A percentile compares a stretch with the other conserved stretches of the same genome.
phyloP scores from a whole-genome alignment of 768 basidiomycete species.

The Auricularia auricula-judae region DNA sequence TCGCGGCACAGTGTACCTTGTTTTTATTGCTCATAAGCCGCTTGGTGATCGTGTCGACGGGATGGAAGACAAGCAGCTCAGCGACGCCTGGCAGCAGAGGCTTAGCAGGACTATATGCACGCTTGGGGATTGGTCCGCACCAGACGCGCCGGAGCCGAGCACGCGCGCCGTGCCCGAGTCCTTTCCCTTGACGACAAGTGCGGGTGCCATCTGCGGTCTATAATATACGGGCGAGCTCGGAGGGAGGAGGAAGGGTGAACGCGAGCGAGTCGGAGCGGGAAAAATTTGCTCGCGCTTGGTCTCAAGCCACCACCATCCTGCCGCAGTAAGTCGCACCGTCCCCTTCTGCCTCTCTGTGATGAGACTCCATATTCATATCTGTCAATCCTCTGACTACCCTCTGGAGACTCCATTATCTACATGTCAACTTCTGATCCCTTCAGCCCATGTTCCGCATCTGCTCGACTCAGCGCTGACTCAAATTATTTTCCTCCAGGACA shows the following conservation, averaged over 20 bases:
- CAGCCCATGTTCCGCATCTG: slow-evolving; percentile 1
- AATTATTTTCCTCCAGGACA: slow-evolving; percentile 16
- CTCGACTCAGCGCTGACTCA: not conserved
- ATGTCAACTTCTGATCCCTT: slow-evolving; percentile 10
- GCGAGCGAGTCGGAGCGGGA: not conserved
- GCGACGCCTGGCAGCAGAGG: slow-evolving; percentile 56
- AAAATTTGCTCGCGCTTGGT: not conserved
- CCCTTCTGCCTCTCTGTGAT: slow-evolving; percentile 17
- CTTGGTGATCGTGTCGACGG: slow-evolving; percentile 96
- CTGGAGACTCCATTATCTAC: slow-evolving; percentile 18
- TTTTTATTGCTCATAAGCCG: slow-evolving; percentile 96
- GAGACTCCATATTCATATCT: slow-evolving; percentile 29
- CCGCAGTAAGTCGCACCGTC: not conserved
- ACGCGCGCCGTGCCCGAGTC: slow-evolving; percentile 88
- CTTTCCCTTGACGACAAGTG: slow-evolving; percentile 36
- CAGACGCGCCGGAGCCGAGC: slow-evolving; percentile 86
- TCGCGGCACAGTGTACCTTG: slow-evolving; percentile 36
- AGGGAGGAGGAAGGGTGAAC: not conserved
- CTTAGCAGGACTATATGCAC: not conserved
- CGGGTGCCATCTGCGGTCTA: slow-evolving; percentile 33
- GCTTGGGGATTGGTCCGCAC: slow-evolving; percentile 30
- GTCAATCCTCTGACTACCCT: slow-evolving; percentile 41
- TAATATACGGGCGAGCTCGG: not conserved
- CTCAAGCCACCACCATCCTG: not conserved
- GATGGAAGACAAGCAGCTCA: slow-evolving; percentile 91